phyloP scores from a whole-genome alignment of 2,329 filamentous ascomycete genomes.

The Colletotrichum caudatum region DNA sequence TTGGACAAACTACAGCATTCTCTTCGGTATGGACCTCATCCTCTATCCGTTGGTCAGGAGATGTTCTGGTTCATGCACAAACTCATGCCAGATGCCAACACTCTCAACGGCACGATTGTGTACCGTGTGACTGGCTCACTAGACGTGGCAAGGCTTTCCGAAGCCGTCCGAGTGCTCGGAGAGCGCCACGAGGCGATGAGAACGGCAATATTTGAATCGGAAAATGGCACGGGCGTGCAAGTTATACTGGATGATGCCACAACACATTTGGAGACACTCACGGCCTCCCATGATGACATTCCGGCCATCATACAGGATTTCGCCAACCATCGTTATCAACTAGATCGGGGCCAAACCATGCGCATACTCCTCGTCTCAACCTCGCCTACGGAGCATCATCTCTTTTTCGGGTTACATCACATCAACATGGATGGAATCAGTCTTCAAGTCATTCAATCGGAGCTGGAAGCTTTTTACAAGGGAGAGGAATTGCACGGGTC shows the following conservation, averaged over 20 bases:
- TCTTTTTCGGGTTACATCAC: neutral
- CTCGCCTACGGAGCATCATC: neutral
- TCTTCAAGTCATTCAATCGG: neutral
- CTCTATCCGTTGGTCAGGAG: neutral
- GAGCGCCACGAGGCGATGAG: neutral
- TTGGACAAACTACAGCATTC: neutral
- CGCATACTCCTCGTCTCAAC: neutral
- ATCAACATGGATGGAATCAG: conserved; percentile 10
- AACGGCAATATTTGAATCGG: neutral
- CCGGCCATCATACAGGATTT: neutral
- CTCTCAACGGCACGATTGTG: neutral
- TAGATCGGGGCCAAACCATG: neutral
- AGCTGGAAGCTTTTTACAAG: neutral
- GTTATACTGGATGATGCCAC: neutral
- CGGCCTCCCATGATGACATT: neutral
- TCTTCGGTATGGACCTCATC: neutral
- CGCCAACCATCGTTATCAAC: neutral
- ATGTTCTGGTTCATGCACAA: conserved; percentile 9
- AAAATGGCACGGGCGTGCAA: neutral
- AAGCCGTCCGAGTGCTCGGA: neutral
- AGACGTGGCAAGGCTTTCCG: neutral
- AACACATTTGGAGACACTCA: neutral
- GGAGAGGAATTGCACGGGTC: neutral
- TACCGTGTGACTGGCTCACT: neutral
- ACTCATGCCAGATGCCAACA: neutral